Evolutionary conservation across 768 basidiomycete genomes (phyloP).

Genomic region (Boletus sp.): DNA sequence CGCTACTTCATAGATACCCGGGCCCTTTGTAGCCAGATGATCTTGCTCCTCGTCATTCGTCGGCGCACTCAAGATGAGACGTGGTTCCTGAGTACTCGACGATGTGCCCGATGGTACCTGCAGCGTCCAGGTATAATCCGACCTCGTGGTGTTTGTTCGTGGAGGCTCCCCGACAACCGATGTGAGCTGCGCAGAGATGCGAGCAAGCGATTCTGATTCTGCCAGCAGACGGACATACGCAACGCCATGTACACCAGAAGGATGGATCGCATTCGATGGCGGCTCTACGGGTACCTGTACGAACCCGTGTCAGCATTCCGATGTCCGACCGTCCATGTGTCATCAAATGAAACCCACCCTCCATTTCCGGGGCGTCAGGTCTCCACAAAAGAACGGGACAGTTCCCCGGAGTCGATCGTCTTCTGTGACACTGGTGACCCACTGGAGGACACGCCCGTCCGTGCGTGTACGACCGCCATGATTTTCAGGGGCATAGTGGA

Average conservation of each 20-base stretch:
- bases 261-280: constrained; percentile 47
- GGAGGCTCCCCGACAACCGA: constrained; percentile 49
- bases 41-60: constrained; percentile 34
- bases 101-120: constrained; percentile 30
- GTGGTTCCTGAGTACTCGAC: constrained; percentile 14
- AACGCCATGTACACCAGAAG: constrained; percentile 49
- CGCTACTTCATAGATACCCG: constrained; percentile 54
- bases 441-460: constrained; percentile 56
- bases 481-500: constrained; percentile 44
- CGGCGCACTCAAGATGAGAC: constrained; percentile 39
- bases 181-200: constrained; percentile 40
- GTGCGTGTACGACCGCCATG: constrained; percentile 54
- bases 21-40: constrained; percentile 29
- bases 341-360: constrained; percentile 43
- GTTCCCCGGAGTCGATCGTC: constrained; percentile 27
- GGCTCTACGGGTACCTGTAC: constrained; percentile 50
- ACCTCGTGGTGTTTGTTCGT: constrained; percentile 15
- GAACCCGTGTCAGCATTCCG: neutral
- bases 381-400: constrained; percentile 74
- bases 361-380: constrained; percentile 58
- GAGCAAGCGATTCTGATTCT: constrained; percentile 26
- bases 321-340: neutral
- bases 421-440: constrained; percentile 51
- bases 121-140: constrained; percentile 42
- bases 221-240: constrained; percentile 49